Evolutionary conservation across 2,329 filamentous ascomycete genomes (phyloP), one percentile per base, ranked within the genome.

Genomic region (Fusarium luffae): DNA sequence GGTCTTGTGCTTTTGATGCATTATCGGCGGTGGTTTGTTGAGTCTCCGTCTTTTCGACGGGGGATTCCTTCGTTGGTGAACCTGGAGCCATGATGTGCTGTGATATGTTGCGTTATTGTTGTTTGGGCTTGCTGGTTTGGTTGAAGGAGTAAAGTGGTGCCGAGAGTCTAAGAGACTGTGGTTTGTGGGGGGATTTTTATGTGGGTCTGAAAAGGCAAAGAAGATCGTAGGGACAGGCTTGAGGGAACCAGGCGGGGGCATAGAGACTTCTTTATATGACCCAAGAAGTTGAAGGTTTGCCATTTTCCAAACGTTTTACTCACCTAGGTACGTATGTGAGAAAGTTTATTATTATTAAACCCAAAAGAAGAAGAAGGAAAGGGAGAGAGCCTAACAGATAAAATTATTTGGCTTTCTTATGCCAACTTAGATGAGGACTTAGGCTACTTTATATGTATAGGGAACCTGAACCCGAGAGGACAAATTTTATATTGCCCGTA

Each of bases 1-100:
- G 89, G 58, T 94, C 91, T 72, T 88, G 82, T 30, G 87, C 83
- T 73, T 86, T 86, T 28, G 78, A 72, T 19, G 80, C 75, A n/a
- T 82, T 79, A 50, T 77, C 70, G 27, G 51, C 37, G 7, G 78
- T 73, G 56, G 65, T 30, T n/a, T 49, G 54, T 40, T 74, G 54
- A 14, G 68, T 21, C 10, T 69, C 56, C 3, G 74, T 64, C 41
- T 72, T 47, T 32, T 77, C 70, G 51, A 56, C 43, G 16, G 64
- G 50, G 19, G 63, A 30, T 10, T 69, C 50, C 16, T 54, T 50
- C 11, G 59, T 27, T 30, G 57, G 44, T 28, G 56, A 34, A 30
- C 70, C 66, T 27, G 76, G 74, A 9, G 74, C 69, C 76, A 78
- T 78, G 27, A 18, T 56, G 59, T 34, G 23, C 21, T 12, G 30